Evolutionary conservation across 169 alveolate genomes (phyloP).

Genomic region (Cryptosporidium ubiquitum): DNA sequence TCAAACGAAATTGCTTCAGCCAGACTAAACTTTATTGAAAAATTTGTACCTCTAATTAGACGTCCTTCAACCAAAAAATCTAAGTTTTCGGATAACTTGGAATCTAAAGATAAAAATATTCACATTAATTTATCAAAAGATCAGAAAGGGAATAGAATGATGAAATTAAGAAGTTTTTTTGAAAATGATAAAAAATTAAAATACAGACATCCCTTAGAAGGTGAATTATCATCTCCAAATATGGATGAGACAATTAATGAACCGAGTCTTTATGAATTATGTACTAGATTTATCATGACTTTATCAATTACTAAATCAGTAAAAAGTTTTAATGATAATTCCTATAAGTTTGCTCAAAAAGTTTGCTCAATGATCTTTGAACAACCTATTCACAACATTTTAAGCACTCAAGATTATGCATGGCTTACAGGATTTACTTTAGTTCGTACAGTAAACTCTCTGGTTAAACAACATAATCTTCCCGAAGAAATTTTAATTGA

Average conservation of each 20-base stretch:
- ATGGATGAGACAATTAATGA: neutral
- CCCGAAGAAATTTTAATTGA: conserved; percentile 16
- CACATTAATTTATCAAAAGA: neutral
- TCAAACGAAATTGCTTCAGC: conserved; percentile 8
- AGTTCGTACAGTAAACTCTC: conserved; percentile 8
- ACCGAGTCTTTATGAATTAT: conserved; percentile 22
- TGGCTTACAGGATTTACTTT: conserved; percentile 59
- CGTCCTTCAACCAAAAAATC: neutral
- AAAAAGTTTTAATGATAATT: conserved; percentile 35
- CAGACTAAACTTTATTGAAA: conserved; percentile 17
- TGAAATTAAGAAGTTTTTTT: conserved; percentile 4
- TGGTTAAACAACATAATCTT: conserved; percentile 3
- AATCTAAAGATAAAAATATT: neutral
- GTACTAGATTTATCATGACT: conserved; percentile 45
- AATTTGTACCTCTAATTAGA: conserved; percentile 11
- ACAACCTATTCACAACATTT: conserved; percentile 41
- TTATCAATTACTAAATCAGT: conserved; percentile 46
- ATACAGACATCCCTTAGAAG: neutral
- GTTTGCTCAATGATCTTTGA: conserved; percentile 63
- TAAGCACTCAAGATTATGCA: conserved; percentile 30
- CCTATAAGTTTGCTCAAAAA: conserved; percentile 52
- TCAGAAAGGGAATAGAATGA: neutral
- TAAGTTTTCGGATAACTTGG: neutral
- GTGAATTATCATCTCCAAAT: neutral
- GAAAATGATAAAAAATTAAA: neutral